Evolutionary conservation across 2,329 filamentous ascomycete genomes (phyloP).

Genomic region (Zalaria sp.): DNA sequence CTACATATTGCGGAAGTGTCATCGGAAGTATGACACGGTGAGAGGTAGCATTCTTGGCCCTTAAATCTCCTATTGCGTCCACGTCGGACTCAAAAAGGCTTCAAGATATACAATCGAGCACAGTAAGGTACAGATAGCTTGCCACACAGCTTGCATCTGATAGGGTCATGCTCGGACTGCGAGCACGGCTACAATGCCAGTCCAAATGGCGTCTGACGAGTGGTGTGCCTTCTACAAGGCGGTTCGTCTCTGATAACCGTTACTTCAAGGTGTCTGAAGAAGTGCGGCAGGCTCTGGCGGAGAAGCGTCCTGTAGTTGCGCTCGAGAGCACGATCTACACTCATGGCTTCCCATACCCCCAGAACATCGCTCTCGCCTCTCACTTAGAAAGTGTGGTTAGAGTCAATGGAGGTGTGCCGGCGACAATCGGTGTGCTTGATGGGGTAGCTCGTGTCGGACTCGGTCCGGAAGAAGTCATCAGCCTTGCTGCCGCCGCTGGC

Average conservation of each 20-base stretch:
- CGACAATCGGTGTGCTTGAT: slow-evolving; percentile 77
- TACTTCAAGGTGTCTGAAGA: slow-evolving; percentile 68
- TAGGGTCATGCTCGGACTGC: slow-evolving; percentile 2
- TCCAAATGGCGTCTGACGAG: background rate
- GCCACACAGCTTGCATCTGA: no score
- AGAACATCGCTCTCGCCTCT: slow-evolving; percentile 62
- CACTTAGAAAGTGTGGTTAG: slow-evolving; percentile 72
- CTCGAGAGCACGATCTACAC: slow-evolving; percentile 96
- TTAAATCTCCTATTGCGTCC: no score
- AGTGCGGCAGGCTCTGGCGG: slow-evolving; percentile 60
- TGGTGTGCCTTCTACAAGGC: background rate
- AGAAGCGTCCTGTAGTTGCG: slow-evolving; percentile 72
- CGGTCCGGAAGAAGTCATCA: slow-evolving; percentile 53
- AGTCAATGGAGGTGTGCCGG: slow-evolving; percentile 67
- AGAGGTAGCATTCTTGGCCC: no score
- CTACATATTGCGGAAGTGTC: no score
- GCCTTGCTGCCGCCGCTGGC: slow-evolving; percentile 43
- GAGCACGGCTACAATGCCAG: background rate
- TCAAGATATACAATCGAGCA: no score
- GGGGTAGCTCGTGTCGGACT: slow-evolving; percentile 75
- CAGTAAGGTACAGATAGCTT: no score
- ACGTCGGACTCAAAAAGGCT: no score
- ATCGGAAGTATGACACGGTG: no score
- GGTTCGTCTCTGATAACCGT: slow-evolving; percentile 11
- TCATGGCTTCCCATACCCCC: slow-evolving; percentile 62